Evolutionary conservation across 176 grass and related monocot species (phyloP).

Genomic region (Triticum aestivum): DNA sequence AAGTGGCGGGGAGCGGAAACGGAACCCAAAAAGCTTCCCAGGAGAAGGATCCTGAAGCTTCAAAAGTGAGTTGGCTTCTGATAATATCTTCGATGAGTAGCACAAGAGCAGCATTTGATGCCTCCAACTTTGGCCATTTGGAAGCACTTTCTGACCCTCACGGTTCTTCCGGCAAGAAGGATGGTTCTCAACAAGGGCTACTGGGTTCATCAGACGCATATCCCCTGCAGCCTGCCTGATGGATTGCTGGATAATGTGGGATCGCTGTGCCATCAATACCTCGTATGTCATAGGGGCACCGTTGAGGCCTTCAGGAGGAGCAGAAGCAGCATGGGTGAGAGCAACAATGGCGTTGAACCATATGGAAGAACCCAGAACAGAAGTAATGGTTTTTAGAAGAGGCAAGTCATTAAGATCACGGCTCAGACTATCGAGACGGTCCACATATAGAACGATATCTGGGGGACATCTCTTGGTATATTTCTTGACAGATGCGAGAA

Average conservation of each 20-base stretch:
- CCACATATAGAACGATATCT: constrained; percentile 91
- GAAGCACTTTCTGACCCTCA: constrained; percentile 72
- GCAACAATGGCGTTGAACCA: constrained; percentile 92
- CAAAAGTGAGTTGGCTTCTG: constrained; percentile 78
- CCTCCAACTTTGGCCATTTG: constrained; percentile 86
- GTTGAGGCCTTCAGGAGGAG: constrained; percentile 82
- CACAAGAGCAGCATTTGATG: constrained; percentile 83
- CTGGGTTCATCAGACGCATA: constrained; percentile 89
- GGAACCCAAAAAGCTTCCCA: constrained; percentile 66
- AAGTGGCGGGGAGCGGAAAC: constrained; percentile 64
- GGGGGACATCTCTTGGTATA: constrained; percentile 86
- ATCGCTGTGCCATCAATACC: constrained; percentile 79
- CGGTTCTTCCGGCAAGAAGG: constrained; percentile 74
- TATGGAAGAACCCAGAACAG: constrained; percentile 79
- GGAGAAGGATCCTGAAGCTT: constrained; percentile 81
- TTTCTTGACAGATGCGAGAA: constrained; percentile 69
- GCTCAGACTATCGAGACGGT: constrained; percentile 71
- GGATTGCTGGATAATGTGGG: constrained; percentile 83
- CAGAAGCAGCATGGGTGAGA: constrained; percentile 89
- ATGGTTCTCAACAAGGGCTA: constrained; percentile 94
- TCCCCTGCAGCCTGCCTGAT: constrained; percentile 79
- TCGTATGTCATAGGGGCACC: constrained; percentile 86
- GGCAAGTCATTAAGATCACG: constrained; percentile 85
- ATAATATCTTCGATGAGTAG: constrained; percentile 95
- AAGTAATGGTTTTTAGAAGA: constrained; percentile 78